Percentiles rank a stretch among this genome's conserved stretches.
These are phyloP conservation scores for Oemleria cerasiformis DNA, from an alignment of 306 rosid genomes.

Conservation along the genomic window DNA sequence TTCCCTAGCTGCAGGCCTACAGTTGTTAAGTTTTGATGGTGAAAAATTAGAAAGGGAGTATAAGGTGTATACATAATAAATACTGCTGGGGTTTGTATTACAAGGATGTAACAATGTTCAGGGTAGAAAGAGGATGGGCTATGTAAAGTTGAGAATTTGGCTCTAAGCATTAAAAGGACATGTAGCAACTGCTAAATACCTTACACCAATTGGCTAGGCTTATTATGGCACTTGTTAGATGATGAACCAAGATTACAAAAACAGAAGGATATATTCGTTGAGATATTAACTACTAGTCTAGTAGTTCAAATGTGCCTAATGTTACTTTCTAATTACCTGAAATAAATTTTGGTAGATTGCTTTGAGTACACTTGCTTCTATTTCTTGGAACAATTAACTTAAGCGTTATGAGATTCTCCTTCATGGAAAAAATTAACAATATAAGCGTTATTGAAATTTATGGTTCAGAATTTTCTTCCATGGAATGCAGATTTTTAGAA, in stretches of 20 bases:
- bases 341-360: neutral
- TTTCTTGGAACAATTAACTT: neutral
- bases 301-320: neutral
- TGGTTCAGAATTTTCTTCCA: slow-evolving; percentile 1
- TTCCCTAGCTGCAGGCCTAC: neutral
- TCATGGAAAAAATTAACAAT: neutral
- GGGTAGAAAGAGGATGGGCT: neutral
- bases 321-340: neutral
- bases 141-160: neutral
- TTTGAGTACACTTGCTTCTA: neutral
- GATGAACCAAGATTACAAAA: neutral
- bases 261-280: neutral
- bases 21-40: neutral
- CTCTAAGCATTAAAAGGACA: neutral
- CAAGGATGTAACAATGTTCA: neutral
- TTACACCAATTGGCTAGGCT: neutral
- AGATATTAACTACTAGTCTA: neutral
- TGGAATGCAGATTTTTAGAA: neutral
- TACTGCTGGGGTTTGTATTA: neutral
- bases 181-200: neutral
- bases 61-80: no score
- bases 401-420: neutral
- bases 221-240: neutral
- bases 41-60: neutral
- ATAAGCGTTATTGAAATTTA: neutral